Conservation (phyloP, 2,329 filamentous ascomycete species). For the Phyllosticta citriasiana region DNA sequence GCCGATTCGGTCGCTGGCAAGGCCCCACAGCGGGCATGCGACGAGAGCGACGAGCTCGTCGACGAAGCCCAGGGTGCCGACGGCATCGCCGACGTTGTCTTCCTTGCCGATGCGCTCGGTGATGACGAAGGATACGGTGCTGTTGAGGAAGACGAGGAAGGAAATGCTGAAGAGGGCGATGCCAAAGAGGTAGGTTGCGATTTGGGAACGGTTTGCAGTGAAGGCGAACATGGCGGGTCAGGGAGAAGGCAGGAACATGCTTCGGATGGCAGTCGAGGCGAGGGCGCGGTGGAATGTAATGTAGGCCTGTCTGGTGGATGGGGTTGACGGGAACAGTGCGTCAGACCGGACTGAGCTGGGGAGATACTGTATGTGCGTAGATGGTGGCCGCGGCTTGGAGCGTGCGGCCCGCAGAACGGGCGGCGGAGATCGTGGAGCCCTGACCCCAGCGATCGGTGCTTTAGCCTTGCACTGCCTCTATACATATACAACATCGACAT, state of each 20-base stretch:
- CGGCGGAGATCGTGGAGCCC: neutral
- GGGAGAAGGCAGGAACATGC: neutral
- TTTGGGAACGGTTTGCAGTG: slow-evolving; percentile 48
- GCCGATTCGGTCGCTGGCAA: slow-evolving; percentile 66
- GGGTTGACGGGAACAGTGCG: neutral
- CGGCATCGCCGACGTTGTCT: slow-evolving; percentile 64
- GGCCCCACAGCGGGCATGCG: slow-evolving; percentile 71
- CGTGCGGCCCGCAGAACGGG: neutral
- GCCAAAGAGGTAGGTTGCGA: slow-evolving; percentile 64
- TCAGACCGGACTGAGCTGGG: neutral
- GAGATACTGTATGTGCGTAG: neutral
- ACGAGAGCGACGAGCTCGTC: slow-evolving; percentile 75
- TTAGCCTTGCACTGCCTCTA: neutral
- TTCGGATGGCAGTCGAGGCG: neutral
- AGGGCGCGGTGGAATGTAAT: neutral
- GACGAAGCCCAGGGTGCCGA: slow-evolving; percentile 75
- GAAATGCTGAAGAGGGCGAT: slow-evolving; percentile 81
- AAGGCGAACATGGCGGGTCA: slow-evolving; percentile 32
- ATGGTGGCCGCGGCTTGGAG: neutral
- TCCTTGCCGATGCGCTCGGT: slow-evolving; percentile 71
- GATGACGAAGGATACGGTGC: slow-evolving; percentile 73
- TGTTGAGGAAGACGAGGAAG: slow-evolving; percentile 84
- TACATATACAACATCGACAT: no score
- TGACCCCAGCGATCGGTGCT: neutral
- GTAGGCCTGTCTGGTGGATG: neutral